These are phyloP conservation scores for Dendrocalamus sinicus DNA, from an alignment of 176 grass and related monocot species.

Conservation along the genomic window DNA sequence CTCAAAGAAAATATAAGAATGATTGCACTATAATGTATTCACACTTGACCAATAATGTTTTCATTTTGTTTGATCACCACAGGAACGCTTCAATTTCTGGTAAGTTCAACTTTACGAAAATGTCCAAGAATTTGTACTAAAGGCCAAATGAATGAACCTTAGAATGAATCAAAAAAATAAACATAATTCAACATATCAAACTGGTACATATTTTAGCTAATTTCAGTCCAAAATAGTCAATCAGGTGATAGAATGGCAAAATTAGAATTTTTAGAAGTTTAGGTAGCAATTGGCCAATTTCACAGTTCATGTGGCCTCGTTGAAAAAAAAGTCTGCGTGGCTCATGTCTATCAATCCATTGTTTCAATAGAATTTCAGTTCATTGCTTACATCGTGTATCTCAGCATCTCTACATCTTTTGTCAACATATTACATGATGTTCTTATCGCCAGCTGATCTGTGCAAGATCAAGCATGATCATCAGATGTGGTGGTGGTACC, in stretches of 20 bases:
- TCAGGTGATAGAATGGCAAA: background rate
- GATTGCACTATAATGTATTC: slow-evolving; percentile 5
- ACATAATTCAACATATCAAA: background rate
- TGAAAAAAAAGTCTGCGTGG: background rate
- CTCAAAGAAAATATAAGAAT: background rate
- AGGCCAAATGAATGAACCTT: background rate
- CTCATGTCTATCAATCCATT: background rate
- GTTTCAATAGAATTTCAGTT: background rate
- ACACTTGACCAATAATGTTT: background rate
- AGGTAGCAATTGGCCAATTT: background rate
- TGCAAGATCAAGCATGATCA: background rate
- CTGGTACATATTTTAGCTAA: background rate
- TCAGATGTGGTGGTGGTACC: background rate
- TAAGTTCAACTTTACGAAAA: background rate
- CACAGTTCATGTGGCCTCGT: background rate
- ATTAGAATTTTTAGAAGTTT: background rate
- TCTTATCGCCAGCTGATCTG: background rate
- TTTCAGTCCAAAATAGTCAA: background rate
- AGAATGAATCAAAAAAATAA: background rate
- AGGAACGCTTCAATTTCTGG: slow-evolving; percentile 11
- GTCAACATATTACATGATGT: background rate
- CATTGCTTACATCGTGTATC: background rate
- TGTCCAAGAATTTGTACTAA: background rate
- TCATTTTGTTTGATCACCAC: background rate
- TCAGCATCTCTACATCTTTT: background rate